Evolutionary conservation across 2,329 filamentous ascomycete species (phyloP), one percentile per base, ranked within the genome.

Genomic region (Ramichloridium luteum): DNA sequence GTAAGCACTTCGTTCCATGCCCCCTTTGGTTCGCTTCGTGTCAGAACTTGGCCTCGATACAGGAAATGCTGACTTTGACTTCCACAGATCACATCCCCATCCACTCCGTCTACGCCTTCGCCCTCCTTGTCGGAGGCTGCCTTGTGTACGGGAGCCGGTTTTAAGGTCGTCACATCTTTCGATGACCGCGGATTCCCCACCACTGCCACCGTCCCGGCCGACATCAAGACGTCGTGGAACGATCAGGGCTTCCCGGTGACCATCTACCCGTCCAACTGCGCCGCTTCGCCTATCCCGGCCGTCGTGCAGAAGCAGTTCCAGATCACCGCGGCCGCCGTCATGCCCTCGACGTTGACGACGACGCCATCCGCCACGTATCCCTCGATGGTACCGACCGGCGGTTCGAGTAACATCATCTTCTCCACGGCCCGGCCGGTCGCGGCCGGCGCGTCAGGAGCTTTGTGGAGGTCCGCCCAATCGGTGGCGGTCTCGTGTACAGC

Each of bases 1-100:
- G 72, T 76, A 72, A 70, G 74, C 40, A 40, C 40, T 39, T 29
- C n/a, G n/a, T n/a, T n/a, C n/a, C n/a, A n/a, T 35, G 37, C 41
- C 37, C 20, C 16, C 31, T 13, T 16, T 34, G 20, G 18, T 14
- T 16, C 17, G 23, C 16, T 22, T 23, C n/a, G 8, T 23, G 8
- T 8, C 8, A 23, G n/a, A 8, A 8, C n/a, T n/a, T 23, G 8
- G 8, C 20, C n/a, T n/a, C 20, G 20, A 23, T n/a, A n/a, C n/a
- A 8, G 8, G 20, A 23, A 38, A 55, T 40, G 44, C 56, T 49
- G 47, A 33, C 16, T 40, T 55, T 45, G 28, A 17, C 25, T 38
- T 38, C 41, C 25, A 13, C 31, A 72, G 66, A 58, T 54, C 53
- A 64, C 58, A 50, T 68, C 53, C 68, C 70, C 45, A 54, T 56